Base-by-base conservation (phyloP, 2,329 filamentous ascomycete species). In the Phaeosphaeriaceae sp. region DNA sequence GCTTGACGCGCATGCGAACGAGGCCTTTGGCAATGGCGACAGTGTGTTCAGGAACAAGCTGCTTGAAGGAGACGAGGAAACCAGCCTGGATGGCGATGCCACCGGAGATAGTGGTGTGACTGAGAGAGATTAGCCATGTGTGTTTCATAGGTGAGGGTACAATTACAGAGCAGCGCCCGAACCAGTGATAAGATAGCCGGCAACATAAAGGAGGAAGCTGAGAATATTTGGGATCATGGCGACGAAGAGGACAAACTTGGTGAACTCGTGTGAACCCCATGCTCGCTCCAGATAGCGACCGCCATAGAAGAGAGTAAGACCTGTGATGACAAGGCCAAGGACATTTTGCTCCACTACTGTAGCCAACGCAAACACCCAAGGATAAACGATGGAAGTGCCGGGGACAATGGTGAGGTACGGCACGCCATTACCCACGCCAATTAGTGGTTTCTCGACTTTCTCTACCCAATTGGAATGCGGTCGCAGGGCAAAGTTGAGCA, bases 41-140 rank as follows among this genome's bases (percentile, higher is more conserved):
- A 9, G 94, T 99, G 74, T 99, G 94, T 54, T 96, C 92, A 17
- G 94, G 94, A 29, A 97, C 89, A 41, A 99, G 89, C 76, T 99
- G 94, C 77, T 96, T 97, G 77, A 97, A 96, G 46, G 93, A 90
- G 64, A 97, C 90, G 54, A 99, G 88, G 78, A 97, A 97, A 54
- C 89, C 87, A 38, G 94, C 92, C 74, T 97, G 93, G 49, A 97
- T 81, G 13, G 92, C 87, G 56, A 96, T 87, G 46, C 92, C 92
- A 62, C 94, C 94, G 62, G 89, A 90, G 68, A 97, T 90, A 56
- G 89, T 87, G 37, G 89, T 92, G 38, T 89, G 94, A 65, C 71
- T 76, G 12, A 46, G n/a, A 15, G n/a, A 6, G 15, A 38, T 58
- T 60, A 53, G 60, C 58, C 40, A 44, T 39, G 35, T 48, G 47